Base-by-base conservation (phyloP, 352 stramenopile genomes). In the Phytophthora foliorum region DNA sequence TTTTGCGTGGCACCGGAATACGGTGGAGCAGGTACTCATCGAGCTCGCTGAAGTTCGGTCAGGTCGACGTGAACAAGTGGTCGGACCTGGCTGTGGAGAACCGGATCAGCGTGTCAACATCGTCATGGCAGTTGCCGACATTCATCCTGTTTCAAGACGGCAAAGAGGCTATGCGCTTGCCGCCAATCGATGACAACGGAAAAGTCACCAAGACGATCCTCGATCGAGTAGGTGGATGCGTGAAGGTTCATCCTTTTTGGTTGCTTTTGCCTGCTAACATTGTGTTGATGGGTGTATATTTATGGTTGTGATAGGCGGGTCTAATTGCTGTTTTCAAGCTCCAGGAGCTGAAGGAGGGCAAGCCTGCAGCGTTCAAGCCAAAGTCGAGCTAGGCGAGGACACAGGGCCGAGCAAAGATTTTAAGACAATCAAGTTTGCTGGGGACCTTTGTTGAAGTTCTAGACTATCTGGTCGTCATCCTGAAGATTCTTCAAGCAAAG, bases 141-240 rank as follows among this genome's bases (percentile, higher is more conserved):
- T 66, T 94, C 21, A 82, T 92, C 45, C 69, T 94, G n/a, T 94
- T 93, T 62, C 77, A 90, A 41, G 55, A 80, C 52, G 86, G 82
- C 32, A 66, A 84, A 41, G 81, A 93, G 62, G 59, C 74, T 17
- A 78, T 85, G 32, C 80, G 86, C 1, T 68, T 93, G 48, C 86
- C 86, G 0, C 71, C 76, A 13, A 75, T 94, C 62, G 75, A 89
- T 41, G 61, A 74, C 10, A 77, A 86, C 39, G 81, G 75, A 19
- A 89, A 80, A 27, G 75, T 87, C 22, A 76, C 71, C 49, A 90
- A 87, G 66, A 86, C 81, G 6, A 74, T 91, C 27, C 79, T 92
- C 34, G 81, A 94, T 52, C 61, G 64, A 63, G 83, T 91, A 67
- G 32, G 68, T 48, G 19, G 11, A 48, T 5, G 7, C n/a, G 19